Conservation (phyloP, 106 monocot species). For the Triglochin maritima region DNA sequence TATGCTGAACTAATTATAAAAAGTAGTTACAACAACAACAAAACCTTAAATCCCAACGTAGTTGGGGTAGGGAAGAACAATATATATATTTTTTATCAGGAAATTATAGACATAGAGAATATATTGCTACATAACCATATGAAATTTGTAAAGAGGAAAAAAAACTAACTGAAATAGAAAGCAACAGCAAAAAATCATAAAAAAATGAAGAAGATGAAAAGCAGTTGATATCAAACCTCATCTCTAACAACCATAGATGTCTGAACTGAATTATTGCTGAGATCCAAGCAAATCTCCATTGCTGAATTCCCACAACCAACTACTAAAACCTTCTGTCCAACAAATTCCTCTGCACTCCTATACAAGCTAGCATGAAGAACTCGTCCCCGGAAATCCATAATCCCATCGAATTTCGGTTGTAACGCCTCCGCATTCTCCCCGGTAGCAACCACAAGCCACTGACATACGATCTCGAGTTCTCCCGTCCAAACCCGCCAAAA, state of each 20-base stretch:
- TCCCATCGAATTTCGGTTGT: constrained; percentile 6
- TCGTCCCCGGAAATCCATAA: constrained; percentile 2
- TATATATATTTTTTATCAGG: no score
- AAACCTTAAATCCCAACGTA: no score
- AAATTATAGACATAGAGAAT: no score
- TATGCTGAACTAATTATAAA: no score
- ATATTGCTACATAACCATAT: no score
- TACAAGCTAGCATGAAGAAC: constrained; percentile 8
- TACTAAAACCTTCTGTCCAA: constrained; percentile 8
- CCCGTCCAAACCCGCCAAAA: constrained; percentile 6
- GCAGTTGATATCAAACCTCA: neutral
- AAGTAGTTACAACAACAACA: no score
- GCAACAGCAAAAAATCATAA: neutral
- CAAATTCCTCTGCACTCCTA: constrained; percentile 1
- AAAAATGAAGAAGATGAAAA: neutral
- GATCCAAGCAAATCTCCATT: constrained; percentile 19
- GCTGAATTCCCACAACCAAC: constrained; percentile 16
- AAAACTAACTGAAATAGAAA: no score
- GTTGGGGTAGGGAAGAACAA: no score
- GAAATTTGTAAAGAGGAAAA: no score
- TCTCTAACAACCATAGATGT: constrained; percentile 10
- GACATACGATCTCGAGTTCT: constrained; percentile 4
- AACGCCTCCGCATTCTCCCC: constrained; percentile 13
- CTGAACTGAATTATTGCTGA: constrained; percentile 3
- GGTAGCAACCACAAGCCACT: constrained; percentile 17